These are phyloP conservation scores for Ochetophila trinervis DNA, from an alignment of 306 rosid genomes.

Conservation along the genomic window DNA sequence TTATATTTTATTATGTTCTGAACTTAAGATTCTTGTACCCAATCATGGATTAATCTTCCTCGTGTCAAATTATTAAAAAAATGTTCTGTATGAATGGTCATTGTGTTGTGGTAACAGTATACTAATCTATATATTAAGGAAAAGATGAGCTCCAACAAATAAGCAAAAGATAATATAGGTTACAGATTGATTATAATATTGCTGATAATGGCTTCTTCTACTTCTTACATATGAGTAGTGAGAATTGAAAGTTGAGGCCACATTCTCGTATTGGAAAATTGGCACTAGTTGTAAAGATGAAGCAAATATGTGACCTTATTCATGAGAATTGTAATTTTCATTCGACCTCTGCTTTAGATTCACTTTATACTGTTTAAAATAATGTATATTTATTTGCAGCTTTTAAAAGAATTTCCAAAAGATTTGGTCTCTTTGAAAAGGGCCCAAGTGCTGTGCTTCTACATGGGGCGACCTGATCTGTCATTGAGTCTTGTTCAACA, in stretches of 20 bases:
- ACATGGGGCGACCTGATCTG: slow-evolving; percentile 63
- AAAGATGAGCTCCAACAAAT: no score
- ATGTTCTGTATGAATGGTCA: no score
- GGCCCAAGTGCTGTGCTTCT: slow-evolving; percentile 74
- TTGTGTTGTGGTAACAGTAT: no score
- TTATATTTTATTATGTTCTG: no score
- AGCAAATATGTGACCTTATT: not conserved
- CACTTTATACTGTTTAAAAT: not conserved
- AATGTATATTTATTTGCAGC: slow-evolving; percentile 38
- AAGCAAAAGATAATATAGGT: no score
- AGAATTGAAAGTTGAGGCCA: not conserved
- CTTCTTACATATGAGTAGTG: no score
- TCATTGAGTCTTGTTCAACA: slow-evolving; percentile 59
- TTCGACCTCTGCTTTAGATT: not conserved
- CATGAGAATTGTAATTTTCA: not conserved
- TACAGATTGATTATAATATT: no score
- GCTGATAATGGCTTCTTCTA: no score
- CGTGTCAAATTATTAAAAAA: no score
- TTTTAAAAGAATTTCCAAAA: slow-evolving; percentile 67
- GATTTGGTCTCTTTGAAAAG: slow-evolving; percentile 78
- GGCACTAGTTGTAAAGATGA: not conserved
- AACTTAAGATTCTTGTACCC: no score
- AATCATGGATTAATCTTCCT: no score
- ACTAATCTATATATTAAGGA: no score
- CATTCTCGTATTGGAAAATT: not conserved